Conservation (phyloP, 371 early-diverging fungal species). For the Umbelopsis sp. region DNA sequence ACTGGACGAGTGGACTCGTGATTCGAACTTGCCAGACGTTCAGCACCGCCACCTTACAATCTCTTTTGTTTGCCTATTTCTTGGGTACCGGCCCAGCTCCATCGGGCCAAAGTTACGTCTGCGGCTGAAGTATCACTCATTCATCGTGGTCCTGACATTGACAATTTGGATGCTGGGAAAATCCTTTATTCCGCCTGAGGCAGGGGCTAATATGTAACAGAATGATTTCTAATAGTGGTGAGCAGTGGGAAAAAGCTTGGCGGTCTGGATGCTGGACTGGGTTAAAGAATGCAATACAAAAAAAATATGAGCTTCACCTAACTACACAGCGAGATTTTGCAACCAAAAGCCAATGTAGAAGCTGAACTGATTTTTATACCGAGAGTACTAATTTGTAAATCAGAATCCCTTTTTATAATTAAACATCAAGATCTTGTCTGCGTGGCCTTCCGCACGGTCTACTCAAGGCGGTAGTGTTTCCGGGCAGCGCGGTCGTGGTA, state of each 20-base stretch:
- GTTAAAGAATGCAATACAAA: background rate
- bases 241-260: constrained; percentile 10
- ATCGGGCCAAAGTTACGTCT: background rate
- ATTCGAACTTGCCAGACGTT: background rate
- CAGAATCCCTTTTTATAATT: background rate
- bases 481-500: constrained; percentile 7
- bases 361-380: background rate
- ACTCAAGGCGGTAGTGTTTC: background rate
- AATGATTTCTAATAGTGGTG: background rate
- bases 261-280: constrained; percentile 6
- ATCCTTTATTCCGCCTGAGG: background rate
- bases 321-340: constrained; percentile 3
- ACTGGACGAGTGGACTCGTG: constrained; percentile 3
- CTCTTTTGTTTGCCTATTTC: background rate
- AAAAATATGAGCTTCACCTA: background rate
- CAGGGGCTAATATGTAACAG: background rate
- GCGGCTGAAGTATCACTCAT: constrained; percentile 8
- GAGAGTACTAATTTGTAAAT: background rate
- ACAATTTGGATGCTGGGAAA: constrained; percentile 7
- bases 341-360: too few species aligned
- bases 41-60: constrained; percentile 6
- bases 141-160: constrained; percentile 8
- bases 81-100: background rate
- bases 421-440: background rate
- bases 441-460: background rate